These are phyloP conservation scores for Juncus effusus DNA, from an alignment of 176 grass and related monocot genomes.

Conservation along the genomic window DNA sequence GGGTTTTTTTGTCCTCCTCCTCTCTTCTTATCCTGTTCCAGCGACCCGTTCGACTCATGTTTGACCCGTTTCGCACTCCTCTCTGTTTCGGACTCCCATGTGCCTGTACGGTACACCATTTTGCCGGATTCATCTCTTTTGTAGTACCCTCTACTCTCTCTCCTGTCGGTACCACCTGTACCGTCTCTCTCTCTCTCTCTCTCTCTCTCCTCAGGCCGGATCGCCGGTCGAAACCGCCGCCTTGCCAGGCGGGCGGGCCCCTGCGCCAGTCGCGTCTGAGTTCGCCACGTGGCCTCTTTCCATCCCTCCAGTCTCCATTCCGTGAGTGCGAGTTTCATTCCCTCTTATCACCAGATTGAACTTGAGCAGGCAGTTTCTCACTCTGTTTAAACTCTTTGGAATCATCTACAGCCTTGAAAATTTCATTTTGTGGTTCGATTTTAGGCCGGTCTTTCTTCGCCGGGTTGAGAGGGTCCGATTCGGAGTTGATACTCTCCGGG, in stretches of 20 bases:
- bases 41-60: conserved; percentile 20
- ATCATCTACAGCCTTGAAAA: neutral
- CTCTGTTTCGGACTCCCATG: conserved; percentile 65
- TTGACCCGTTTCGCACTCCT: conserved; percentile 55
- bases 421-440: conserved; percentile 2
- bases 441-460: neutral
- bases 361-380: neutral
- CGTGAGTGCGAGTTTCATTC: conserved; percentile 9
- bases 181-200: too few relatives aligned
- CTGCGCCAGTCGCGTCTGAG: conserved; percentile 17
- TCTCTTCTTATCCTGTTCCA: conserved; percentile 40
- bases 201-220: conserved; percentile 61
- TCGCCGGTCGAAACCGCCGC: conserved; percentile 50
- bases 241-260: conserved; percentile 14
- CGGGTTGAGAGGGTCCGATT: conserved; percentile 8
- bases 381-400: neutral
- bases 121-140: conserved; percentile 75
- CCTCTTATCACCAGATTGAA: conserved; percentile 5
- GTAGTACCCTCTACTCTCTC: conserved; percentile 80
- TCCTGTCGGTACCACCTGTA: neutral
- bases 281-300: conserved; percentile 42
- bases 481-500: conserved; percentile 85
- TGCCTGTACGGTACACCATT: conserved; percentile 72
- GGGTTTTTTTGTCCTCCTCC: conserved; percentile 41
- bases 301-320: conserved; percentile 46